Evolutionary conservation across 768 basidiomycete genomes (phyloP), one percentile per base, ranked within the genome.

Genomic region (Fomitopsis pulvina): DNA sequence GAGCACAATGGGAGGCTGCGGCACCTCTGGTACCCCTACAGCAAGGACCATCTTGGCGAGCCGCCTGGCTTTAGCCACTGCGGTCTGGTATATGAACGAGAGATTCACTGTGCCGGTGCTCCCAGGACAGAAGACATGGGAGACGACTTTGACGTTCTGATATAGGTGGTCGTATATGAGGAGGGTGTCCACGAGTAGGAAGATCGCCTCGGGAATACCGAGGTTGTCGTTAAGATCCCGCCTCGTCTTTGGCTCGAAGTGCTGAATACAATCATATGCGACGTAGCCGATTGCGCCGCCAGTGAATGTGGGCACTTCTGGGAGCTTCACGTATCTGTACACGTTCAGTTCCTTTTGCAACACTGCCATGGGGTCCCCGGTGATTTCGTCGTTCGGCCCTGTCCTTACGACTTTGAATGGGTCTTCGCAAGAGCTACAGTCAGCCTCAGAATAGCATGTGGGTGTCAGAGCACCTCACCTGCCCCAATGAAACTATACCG

Each of bases 271-370:
- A 65, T 99, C 96, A 70, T 93, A 99, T 11, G 92, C 81, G 52
- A 99, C 92, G 65, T 96, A 98, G 47, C 96, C 96, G 61, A 98
- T 91, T 1, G 94, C 95, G 40, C 96, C 96, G 41, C 96, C 96
- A 40, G 93, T 95, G 64, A 98, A 96, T 0, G 94, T 94, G 1
- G 90, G 85, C 29, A 95, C 76, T 65, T 94, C 88, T 4, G 92
- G 92, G 22, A 96, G 81, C 64, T 87, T 87, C 67, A 96, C 79
- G 64, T 94, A 96, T 66, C 86, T 77, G 72, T 98, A 91, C 47
- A 85, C 71, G 6, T 83, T 71, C 20, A 99, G 79, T 64, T 95
- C 92, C 58, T 80, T 83, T 69, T 98, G 87, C 40, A 99, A 78
- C 24, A 77, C 79, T 25, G 71, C 64, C 75, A 93, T 81, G 11